Evolutionary conservation across 768 basidiomycete genomes (phyloP), one percentile per base, ranked within the genome.

Genomic region (Rhodocollybia butyracea): DNA sequence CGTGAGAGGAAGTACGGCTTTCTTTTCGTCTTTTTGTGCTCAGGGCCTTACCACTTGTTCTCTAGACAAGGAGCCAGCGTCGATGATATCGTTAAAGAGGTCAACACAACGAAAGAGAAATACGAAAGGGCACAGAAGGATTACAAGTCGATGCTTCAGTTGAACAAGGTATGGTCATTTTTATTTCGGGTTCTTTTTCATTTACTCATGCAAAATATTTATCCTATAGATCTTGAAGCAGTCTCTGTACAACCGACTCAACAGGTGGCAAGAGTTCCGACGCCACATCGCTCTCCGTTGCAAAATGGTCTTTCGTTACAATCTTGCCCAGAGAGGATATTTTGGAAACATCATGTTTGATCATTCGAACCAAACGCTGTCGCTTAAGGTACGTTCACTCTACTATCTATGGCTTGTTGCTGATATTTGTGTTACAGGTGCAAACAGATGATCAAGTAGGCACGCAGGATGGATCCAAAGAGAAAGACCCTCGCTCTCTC

Each of bases 321-420:
- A 95, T 67, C 83, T 97, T 19, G 84, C 85, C 12, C 82, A 88
- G 59, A 89, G 97, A 63, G 92, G 90, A 6, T 94, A 94, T 74
- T 89, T 82, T 60, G 94, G 94, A 54, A 91, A 93, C 68, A 85
- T 98, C 19, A 66, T 88, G 13, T 96, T 98, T 64, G 83, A 96
- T 62, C 96, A 98, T 64, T 70, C 73, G 19, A 69, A 72, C 8
- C 76, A 77, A n/a, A 84, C 79, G 0, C 71, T 93, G 51, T 72
- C 79, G 52, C 78, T 97, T 43, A 85, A 85, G 69, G 83, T 85
- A 50, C 11, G 68, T 63, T 29, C 61, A 24, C 12, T 17, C 10
- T 5, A 4, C 45, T n/a, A 6, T 24, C 39, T 27, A 1, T 27
- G 38, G 31, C 46, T 29, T 13, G 27, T 12, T 42, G 38, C 51